These are phyloP conservation scores for Ustilago sp. DNA, from an alignment of 1,284 basidiomycete genomes.

Conservation along the genomic window DNA sequence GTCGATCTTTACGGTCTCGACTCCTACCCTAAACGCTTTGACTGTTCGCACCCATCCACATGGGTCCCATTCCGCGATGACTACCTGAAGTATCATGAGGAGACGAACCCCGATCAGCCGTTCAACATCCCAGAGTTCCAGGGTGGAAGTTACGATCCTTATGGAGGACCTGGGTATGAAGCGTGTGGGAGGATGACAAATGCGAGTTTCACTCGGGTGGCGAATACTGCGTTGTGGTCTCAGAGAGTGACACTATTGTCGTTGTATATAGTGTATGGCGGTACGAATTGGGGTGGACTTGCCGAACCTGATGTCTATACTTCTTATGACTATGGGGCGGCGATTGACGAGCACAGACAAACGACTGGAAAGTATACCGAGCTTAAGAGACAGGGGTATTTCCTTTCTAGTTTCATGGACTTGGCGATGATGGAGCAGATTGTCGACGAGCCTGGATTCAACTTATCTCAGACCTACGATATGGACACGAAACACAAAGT, in stretches of 20 bases:
- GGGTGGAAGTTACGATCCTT: slow-evolving; percentile 66
- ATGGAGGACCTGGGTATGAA: slow-evolving; percentile 48
- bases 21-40: slow-evolving; percentile 77
- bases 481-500: slow-evolving; percentile 13
- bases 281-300: slow-evolving; percentile 77
- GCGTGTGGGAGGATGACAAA: slow-evolving; percentile 46
- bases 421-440: slow-evolving; percentile 47
- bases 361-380: slow-evolving; percentile 51
- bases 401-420: slow-evolving; percentile 49
- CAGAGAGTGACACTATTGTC: slow-evolving; percentile 67
- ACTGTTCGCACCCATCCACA: slow-evolving; percentile 76
- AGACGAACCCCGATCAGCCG: slow-evolving; percentile 74
- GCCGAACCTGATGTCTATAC: slow-evolving; percentile 54
- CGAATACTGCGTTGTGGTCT: slow-evolving; percentile 37
- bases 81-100: slow-evolving; percentile 47
- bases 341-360: slow-evolving; percentile 48
- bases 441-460: slow-evolving; percentile 23
- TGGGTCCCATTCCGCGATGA: slow-evolving; percentile 72
- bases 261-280: slow-evolving; percentile 78
- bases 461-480: slow-evolving; percentile 25
- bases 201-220: slow-evolving; percentile 45
- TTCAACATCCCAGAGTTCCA: slow-evolving; percentile 77
- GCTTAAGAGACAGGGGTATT: slow-evolving; percentile 50
- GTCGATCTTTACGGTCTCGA: slow-evolving; percentile 76
- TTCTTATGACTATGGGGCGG: slow-evolving; percentile 71